Evolutionary conservation across 768 basidiomycete species (phyloP).

Genomic region (Boletus eberwhitei): DNA sequence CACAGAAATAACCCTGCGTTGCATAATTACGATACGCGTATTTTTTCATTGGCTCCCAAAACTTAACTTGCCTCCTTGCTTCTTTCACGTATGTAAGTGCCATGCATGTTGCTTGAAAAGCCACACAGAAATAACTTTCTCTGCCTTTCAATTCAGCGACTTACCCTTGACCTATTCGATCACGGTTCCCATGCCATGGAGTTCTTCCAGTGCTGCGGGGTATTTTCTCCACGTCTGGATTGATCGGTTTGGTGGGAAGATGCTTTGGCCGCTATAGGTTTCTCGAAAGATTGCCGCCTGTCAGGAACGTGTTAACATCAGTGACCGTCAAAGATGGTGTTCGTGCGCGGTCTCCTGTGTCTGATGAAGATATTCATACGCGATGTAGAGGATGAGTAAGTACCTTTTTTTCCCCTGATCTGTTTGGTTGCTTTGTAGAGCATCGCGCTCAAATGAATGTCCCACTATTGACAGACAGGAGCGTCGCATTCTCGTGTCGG

Average conservation of each 20-base stretch:
- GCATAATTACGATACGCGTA: background rate
- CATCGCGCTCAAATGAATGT: too few species aligned
- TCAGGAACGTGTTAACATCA: too few species aligned
- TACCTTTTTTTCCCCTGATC: too few species aligned
- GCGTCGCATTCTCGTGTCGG: too few species aligned
- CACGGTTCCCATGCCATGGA: background rate
- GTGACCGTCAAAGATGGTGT: too few species aligned
- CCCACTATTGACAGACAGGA: too few species aligned
- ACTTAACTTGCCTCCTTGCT: background rate
- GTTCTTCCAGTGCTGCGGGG: background rate
- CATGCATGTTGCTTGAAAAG: background rate
- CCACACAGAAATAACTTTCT: background rate
- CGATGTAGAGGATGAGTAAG: too few species aligned
- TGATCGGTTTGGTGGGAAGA: background rate
- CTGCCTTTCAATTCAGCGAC: background rate
- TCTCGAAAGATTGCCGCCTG: too few species aligned
- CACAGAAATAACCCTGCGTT: background rate
- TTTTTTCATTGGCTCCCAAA: background rate
- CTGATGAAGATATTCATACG: too few species aligned
- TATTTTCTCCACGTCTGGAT: background rate
- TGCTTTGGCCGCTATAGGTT: background rate
- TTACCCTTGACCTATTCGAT: background rate
- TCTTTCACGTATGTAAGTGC: slow-evolving; percentile 3
- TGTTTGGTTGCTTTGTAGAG: too few species aligned
- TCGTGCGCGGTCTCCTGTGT: too few species aligned